phyloP scores from a whole-genome alignment of 257 asterid species.

The Capsicum baccatum region DNA sequence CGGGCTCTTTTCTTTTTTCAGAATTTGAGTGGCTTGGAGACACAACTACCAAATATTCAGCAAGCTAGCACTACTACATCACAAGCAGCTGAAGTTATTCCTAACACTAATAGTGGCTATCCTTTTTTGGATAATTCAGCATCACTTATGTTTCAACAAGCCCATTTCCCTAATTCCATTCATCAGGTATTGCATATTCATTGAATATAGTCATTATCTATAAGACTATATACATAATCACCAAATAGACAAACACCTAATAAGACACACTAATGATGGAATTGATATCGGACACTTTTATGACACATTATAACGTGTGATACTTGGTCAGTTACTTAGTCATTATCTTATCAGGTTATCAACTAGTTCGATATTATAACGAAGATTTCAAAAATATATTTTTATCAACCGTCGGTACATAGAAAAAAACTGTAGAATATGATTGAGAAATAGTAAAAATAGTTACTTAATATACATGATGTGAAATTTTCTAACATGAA shows the following conservation, averaged over 20 bases:
- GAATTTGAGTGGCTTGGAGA: constrained; percentile 52
- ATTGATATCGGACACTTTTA: not conserved
- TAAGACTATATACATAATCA: not conserved
- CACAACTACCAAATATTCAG: constrained; percentile 44
- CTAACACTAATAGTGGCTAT: constrained; percentile 38
- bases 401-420: not conserved
- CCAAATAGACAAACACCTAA: constrained; percentile 25
- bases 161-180: constrained; percentile 37
- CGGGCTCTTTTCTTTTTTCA: constrained; percentile 31
- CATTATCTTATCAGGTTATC: not conserved
- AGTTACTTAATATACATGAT: not conserved
- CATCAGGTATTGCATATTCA: constrained; percentile 26
- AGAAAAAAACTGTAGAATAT: not conserved
- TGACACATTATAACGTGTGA: not conserved
- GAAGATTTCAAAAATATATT: not conserved
- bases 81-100: constrained; percentile 28
- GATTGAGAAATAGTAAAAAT: not conserved
- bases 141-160: constrained; percentile 51
- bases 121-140: constrained; percentile 49
- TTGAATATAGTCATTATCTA: constrained; percentile 5
- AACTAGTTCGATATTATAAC: not conserved
- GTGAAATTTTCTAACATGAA: not conserved
- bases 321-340: not conserved
- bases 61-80: constrained; percentile 43
- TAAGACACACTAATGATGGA: constrained; percentile 16